These are phyloP conservation scores for Calonectria fujianensis DNA, from an alignment of 2,329 filamentous ascomycete genomes.

Conservation along the genomic window DNA sequence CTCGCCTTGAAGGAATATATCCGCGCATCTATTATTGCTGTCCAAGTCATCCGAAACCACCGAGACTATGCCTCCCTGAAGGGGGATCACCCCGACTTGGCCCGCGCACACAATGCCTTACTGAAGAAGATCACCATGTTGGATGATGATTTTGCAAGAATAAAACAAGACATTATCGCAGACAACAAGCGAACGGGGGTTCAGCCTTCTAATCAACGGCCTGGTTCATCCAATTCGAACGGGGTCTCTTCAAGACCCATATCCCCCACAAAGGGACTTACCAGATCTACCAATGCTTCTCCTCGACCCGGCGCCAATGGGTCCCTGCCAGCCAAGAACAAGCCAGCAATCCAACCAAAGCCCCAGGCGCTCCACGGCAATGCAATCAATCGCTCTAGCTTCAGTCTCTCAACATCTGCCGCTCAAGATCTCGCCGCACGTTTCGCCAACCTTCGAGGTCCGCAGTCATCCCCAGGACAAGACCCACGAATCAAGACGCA, in stretches of 20 bases:
- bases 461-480: conserved; percentile 64
- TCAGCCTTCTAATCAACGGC: conserved; percentile 60
- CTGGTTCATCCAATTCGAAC: conserved; percentile 44
- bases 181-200: conserved; percentile 79
- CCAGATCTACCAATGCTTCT: conserved; percentile 44
- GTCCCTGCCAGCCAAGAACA: conserved; percentile 58
- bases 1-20: conserved; percentile 90
- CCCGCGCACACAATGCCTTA: conserved; percentile 69
- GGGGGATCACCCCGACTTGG: conserved; percentile 69
- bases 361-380: conserved; percentile 80
- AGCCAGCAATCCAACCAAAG: conserved; percentile 77
- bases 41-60: conserved; percentile 85
- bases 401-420: conserved; percentile 54
- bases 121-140: conserved; percentile 70
- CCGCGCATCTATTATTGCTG: conserved; percentile 84
- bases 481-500: conserved; percentile 73
- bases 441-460: conserved; percentile 74
- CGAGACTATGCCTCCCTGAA: conserved; percentile 82
- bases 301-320: conserved; percentile 42
- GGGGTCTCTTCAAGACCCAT: conserved; percentile 35
- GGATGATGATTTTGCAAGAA: conserved; percentile 71
- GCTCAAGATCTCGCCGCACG: conserved; percentile 72
- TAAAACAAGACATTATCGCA: conserved; percentile 76
- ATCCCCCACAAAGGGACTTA: conserved; percentile 44
- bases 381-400: conserved; percentile 59